Evolutionary conservation across 345 rosid genomes (phyloP), one percentile per base, ranked within the genome.

Genomic region (Populus tremula): DNA sequence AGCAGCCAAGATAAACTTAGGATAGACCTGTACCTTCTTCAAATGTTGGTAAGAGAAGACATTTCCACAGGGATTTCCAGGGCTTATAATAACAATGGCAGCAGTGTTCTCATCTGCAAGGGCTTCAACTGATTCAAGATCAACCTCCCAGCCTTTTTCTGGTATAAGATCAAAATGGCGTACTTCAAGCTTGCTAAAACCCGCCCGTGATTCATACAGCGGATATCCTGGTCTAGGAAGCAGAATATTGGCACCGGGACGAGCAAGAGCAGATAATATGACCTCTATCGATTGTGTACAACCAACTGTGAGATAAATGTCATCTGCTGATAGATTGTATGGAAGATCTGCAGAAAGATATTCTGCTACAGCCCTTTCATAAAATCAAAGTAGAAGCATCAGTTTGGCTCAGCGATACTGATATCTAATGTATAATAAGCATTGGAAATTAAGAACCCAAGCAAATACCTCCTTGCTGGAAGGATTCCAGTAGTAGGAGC

Each of bases 41-140:
- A 90, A 54, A 82, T 90, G 96, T 7, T 84, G 53, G 63, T 80
- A 73, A 0, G 80, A 41, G 64, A 68, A 88, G 45, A 91, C 90
- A 75, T 78, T 88, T 63, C 91, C 93, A 71, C 88, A 83, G 1
- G 92, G 93, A 76, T 88, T 91, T 9, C 90, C 80, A 0, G 88
- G 92, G 81, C 82, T 91, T 5, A 86, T 71, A 7, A 84, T 29
- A 9, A 82, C 80, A 29, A 82, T 53, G 2, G 86, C 86, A 29
- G 62, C 74, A 0, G 85, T 87, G 65, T 81, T 84, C 47, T 79
- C 66, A 18, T 79, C 85, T 1, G 82, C 79, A 0, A 87, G 80
- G 18, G 76, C 79, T 56, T 79, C 83, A 5, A 84, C 70, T 3
- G 71, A 27, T 2, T 78, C 80, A 35, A 83, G 82, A 70, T 83